Conservation (phyloP, 805 yeast species). For the Kluyveromyces nonfermentans region DNA sequence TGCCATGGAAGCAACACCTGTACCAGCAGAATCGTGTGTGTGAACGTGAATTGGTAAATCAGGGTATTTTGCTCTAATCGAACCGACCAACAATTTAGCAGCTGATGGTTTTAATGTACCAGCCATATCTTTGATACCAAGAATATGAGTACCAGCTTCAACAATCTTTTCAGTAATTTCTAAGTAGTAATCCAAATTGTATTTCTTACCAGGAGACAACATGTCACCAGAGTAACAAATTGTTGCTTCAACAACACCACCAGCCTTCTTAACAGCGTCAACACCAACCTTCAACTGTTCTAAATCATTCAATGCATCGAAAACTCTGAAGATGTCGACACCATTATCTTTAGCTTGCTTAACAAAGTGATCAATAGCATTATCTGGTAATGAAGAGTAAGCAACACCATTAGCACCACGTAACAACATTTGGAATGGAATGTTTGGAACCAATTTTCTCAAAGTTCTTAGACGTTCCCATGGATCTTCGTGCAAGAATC, state of each 20-base stretch:
- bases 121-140: conserved; percentile 99
- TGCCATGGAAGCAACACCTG: conserved; percentile 95
- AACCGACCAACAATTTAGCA: conserved; percentile 69
- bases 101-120: conserved; percentile 97
- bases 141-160: conserved; percentile 87
- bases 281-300: conserved; percentile 97
- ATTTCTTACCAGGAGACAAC: conserved; percentile 92
- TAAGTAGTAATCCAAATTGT: conserved; percentile 85
- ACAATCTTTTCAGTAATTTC: conserved; percentile 76
- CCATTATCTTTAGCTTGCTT: conserved; percentile 91
- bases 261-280: conserved; percentile 95
- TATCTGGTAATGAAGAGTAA: conserved; percentile 94
- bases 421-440: conserved; percentile 97
- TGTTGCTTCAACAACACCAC: conserved; percentile 98
- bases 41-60: conserved; percentile 96
- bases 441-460: conserved; percentile 88
- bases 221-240: conserved; percentile 98
- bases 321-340: conserved; percentile 95
- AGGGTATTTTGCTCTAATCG: conserved; percentile 81
- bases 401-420: conserved; percentile 99
- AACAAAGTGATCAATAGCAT: conserved; percentile 96
- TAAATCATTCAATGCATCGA: conserved; percentile 93
- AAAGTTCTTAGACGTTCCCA: conserved; percentile 91
- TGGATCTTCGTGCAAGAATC: conserved; percentile 97
- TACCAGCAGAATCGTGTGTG: conserved; percentile 99